Base-by-base conservation (phyloP, 1,139 yeast species). In the Nakaseomyces bracarensis region DNA sequence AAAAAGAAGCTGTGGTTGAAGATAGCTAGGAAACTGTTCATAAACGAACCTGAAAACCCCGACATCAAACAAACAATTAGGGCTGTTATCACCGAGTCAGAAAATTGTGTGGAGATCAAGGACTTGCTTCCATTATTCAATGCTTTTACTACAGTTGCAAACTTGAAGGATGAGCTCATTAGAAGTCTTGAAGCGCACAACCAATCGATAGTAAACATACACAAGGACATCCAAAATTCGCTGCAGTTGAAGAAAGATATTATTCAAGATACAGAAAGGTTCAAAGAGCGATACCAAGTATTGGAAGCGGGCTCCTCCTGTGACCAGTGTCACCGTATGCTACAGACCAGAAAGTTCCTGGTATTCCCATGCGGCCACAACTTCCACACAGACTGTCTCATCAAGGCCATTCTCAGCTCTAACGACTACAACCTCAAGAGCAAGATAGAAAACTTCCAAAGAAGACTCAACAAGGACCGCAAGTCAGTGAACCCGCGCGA, bases 351-450 rank as follows among this genome's bases (percentile, higher is more conserved):
- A 45, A 80, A 81, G 53, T 89, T 87, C 55, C 71, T 82, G 40
- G 77, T 82, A 9, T 91, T 87, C 57, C 96, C 96, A 0, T 91
- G 98, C 57, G 82, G 77, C 47, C 98, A 91, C 62, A 78, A 85
- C 6, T 83, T 84, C 66, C 98, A 93, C 59, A 80, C 81, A 44
- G 96, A 87, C 55, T 93, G 98, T 63, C 63, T 87, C 21, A 74
- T 83, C 4, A 74, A 77, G 44, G 66, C 66, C 29, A 73, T 82
- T 33, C 60, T 81, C 42, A 69, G 71, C 43, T 78, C 82, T 9
- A 77, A 80, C 28, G 86, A 86, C 54, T 82, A 80, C 56, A 72
- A 77, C 39, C 71, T 81, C 46, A 79, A 80, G 54, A 78, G 77
- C 55, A 68, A 76, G 31, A 72, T 82, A 42, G 73, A 75, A 38